Conservation (phyloP, 805 yeast species). For the Wickerhamomyces strasburgensis region DNA sequence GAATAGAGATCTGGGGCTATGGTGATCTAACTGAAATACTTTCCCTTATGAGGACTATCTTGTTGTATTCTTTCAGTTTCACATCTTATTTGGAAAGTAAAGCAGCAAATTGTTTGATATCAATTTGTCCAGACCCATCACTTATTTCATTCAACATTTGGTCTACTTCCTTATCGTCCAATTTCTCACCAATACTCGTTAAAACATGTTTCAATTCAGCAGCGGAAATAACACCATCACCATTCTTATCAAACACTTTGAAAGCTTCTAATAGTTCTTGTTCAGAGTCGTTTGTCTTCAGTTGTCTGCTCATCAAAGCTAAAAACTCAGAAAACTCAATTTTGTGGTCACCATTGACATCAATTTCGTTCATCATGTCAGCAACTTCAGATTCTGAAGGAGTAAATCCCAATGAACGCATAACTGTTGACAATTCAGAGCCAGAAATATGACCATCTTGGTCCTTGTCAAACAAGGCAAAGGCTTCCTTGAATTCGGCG, state of each 20-base stretch:
- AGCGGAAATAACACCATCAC: constrained; percentile 94
- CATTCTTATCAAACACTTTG: constrained; percentile 91
- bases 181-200: constrained; percentile 95
- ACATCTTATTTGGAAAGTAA: constrained; percentile 73
- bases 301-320: constrained; percentile 76
- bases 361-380: constrained; percentile 96
- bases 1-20: no score
- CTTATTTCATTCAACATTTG: constrained; percentile 96
- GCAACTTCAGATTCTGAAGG: constrained; percentile 95
- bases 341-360: constrained; percentile 88
- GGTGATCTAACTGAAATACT: no score
- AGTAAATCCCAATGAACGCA: constrained; percentile 98
- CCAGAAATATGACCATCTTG: constrained; percentile 96
- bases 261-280: constrained; percentile 97
- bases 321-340: constrained; percentile 79
- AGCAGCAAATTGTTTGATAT: constrained; percentile 93
- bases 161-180: constrained; percentile 94
- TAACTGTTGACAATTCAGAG: constrained; percentile 92
- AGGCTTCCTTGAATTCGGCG: constrained; percentile 96
- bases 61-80: background rate
- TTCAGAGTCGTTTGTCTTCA: constrained; percentile 95
- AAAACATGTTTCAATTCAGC: constrained; percentile 95
- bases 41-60: no score
- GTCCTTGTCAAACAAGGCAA: constrained; percentile 93
- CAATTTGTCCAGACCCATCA: constrained; percentile 95